phyloP scores from a whole-genome alignment of 1,139 yeast species.

The Geotrichum aggregatum region DNA sequence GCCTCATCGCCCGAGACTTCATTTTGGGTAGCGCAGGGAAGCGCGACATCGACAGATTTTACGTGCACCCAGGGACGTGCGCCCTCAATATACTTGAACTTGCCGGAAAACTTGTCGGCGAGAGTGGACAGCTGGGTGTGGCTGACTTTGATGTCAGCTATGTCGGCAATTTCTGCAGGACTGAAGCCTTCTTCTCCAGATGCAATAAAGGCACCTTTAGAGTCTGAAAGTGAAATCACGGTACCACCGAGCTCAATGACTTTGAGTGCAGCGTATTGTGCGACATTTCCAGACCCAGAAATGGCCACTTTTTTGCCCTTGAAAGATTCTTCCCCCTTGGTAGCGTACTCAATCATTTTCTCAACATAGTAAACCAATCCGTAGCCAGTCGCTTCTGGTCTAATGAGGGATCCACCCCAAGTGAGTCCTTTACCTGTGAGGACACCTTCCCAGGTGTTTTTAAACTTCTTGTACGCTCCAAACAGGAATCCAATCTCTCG shows the following conservation, averaged over 20 bases:
- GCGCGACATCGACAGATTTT: conserved; percentile 78
- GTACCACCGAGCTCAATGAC: conserved; percentile 94
- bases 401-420: conserved; percentile 98
- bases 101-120: conserved; percentile 50
- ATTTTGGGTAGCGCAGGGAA: conserved; percentile 98
- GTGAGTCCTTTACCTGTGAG: conserved; percentile 95
- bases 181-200: conserved; percentile 65
- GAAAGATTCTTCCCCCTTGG: conserved; percentile 82
- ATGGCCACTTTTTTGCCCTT: conserved; percentile 91
- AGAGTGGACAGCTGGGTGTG: conserved; percentile 75
- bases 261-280: conserved; percentile 97
- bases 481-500: conserved; percentile 89
- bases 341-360: conserved; percentile 93
- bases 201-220: conserved; percentile 76
- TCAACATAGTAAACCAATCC: conserved; percentile 96
- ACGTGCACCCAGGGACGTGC: conserved; percentile 95
- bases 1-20: conserved; percentile 98
- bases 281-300: conserved; percentile 98
- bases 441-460: conserved; percentile 94
- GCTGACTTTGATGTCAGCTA: conserved; percentile 75
- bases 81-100: conserved; percentile 74
- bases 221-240: conserved; percentile 90
- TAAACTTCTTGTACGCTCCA: conserved; percentile 93
- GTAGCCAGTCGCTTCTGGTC: conserved; percentile 99
- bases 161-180: conserved; percentile 67